phyloP scores from a whole-genome alignment of 228 moss, liverwort and hornwort genomes.

The Sphagnum fallax region DNA sequence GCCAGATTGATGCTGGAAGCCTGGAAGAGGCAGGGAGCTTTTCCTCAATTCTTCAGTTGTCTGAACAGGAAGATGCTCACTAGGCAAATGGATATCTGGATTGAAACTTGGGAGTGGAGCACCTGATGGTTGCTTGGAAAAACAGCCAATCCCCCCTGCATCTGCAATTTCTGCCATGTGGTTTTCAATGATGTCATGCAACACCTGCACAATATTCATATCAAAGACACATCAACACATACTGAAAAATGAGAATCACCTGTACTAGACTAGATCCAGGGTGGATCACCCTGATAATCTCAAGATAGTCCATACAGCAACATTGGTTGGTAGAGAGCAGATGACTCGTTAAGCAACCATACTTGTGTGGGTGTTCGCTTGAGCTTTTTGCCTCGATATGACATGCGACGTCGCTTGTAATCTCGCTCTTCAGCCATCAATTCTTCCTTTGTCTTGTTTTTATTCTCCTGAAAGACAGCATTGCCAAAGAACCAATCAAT shows the following conservation, averaged over 20 bases:
- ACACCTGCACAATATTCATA: conserved; percentile 38
- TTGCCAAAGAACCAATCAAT: too few species aligned
- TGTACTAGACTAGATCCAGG: not conserved
- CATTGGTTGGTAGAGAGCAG: not conserved
- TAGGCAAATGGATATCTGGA: not conserved
- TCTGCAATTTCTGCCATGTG: conserved; percentile 87
- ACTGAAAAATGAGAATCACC: not conserved
- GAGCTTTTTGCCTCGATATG: conserved; percentile 85
- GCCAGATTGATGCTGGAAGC: conserved; percentile 17
- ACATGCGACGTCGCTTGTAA: conserved; percentile 94
- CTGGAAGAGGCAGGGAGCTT: conserved; percentile 4
- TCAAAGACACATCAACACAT: not conserved
- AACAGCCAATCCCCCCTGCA: conserved; percentile 85
- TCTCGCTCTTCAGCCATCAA: conserved; percentile 92
- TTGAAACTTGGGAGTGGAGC: not conserved
- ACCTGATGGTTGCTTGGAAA: conserved; percentile 43
- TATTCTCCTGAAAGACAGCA: conserved; percentile 40
- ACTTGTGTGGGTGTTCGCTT: conserved; percentile 81
- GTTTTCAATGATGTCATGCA: conserved; percentile 80
- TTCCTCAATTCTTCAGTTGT: conserved; percentile 13
- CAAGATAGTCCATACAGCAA: not conserved
- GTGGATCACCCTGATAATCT: not conserved
- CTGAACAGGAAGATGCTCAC: conserved; percentile 10
- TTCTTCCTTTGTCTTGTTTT: conserved; percentile 80
- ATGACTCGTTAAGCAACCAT: not conserved